phyloP scores from a whole-genome alignment of 371 early-diverging fungal genomes.

The Mucor indicus region DNA sequence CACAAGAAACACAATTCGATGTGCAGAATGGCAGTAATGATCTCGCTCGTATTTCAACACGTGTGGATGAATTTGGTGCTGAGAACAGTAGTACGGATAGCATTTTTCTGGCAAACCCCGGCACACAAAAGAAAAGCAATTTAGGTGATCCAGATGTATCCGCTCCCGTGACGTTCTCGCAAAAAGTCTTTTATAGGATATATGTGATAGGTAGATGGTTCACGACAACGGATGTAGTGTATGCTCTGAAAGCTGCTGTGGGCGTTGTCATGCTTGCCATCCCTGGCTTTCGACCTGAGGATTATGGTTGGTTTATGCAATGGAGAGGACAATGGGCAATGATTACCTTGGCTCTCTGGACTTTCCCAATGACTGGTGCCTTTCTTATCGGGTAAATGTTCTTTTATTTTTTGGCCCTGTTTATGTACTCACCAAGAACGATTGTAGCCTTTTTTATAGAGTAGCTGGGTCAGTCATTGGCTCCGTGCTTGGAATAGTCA shows the following conservation, averaged over 20 bases:
- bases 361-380: constrained; percentile 33
- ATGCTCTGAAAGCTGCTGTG: constrained; percentile 36
- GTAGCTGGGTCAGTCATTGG: constrained; percentile 34
- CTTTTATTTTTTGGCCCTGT: background rate
- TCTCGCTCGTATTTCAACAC: constrained; percentile 12
- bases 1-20: constrained; percentile 8
- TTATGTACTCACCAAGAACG: too few species aligned
- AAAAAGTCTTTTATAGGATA: constrained; percentile 23
- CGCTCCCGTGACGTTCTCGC: constrained; percentile 22
- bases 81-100: background rate
- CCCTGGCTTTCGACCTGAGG: constrained; percentile 25
- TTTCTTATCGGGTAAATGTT: constrained; percentile 31
- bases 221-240: constrained; percentile 18
- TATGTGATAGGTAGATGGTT: constrained; percentile 25
- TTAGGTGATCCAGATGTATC: constrained; percentile 39
- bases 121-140: background rate
- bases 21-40: constrained; percentile 3
- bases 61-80: background rate
- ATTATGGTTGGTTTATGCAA: constrained; percentile 28
- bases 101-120: background rate
- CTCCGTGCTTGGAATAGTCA: constrained; percentile 30
- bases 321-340: constrained; percentile 48
- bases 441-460: constrained; percentile 19
- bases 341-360: constrained; percentile 40
- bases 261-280: constrained; percentile 35